Evolutionary conservation across 2,329 filamentous ascomycete genomes (phyloP), one percentile per base, ranked within the genome.

Genomic region (Aspergillus thermomutatus): DNA sequence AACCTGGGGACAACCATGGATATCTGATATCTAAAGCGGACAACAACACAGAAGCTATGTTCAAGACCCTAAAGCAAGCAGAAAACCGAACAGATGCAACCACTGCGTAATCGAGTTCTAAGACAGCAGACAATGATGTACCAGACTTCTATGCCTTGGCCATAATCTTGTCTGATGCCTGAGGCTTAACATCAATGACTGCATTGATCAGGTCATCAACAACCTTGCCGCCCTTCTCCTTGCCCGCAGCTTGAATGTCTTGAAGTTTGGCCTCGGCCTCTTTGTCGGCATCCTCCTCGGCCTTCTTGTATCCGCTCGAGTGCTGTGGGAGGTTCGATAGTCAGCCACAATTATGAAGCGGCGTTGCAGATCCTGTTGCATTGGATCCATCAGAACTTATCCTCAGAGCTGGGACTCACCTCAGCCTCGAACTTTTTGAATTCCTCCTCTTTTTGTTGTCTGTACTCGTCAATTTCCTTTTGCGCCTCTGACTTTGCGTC

Each of bases 401-500:
- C 21, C 7, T 6, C 41, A 45, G 25, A 21, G 27, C 23, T 31
- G 50, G 25, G 43, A 57, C 70, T 69, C 71, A 88, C 86, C 83
- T 90, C 83, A 62, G 91, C 83, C 81, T 97, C 92, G 70, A 96
- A 97, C 73, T 89, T 88, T 82, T 94, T 93, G 81, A 92, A 97
- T 77, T 97, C 93, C 37, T 90, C 84, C 71, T 99, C 94, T 81
- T 97, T 99, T 68, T 88, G 79, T 70, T 87, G 85, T 74, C 87
- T 87, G 82, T 99, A 97, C 55, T 91, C 89, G 65, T 96, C 90
- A 71, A 99, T 96, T 77, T 99, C 93, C 79, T 96, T 96, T 80
- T 97, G 95, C 61, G 94, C 94, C 78, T 99, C 94, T 72, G 90
- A 87, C 72, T 93, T 90, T 62, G 94, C 94, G 80, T 97, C 94